Percentiles rank a stretch among this genome's conserved stretches.
These are phyloP conservation scores for Teratosphaeria viscida DNA, from an alignment of 2,329 filamentous ascomycete species.

Conservation along the genomic window DNA sequence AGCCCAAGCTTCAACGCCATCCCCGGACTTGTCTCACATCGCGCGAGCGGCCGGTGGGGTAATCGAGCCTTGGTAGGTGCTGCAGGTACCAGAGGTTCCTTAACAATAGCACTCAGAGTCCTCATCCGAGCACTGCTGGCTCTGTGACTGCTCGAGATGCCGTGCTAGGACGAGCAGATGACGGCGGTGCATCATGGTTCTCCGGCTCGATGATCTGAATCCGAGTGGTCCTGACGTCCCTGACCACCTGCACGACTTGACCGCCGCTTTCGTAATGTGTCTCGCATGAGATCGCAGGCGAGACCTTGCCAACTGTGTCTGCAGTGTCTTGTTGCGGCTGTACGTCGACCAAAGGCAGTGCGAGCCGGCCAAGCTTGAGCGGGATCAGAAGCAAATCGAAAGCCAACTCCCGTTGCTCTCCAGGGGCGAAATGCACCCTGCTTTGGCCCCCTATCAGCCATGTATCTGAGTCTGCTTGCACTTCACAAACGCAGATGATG, in stretches of 20 bases:
- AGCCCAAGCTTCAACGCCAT: not conserved
- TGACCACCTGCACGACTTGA: constrained; percentile 58
- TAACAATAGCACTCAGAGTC: not conserved
- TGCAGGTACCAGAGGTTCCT: too few relatives aligned
- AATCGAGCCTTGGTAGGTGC: not conserved
- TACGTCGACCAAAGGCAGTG: constrained; percentile 71
- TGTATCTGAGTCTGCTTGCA: constrained; percentile 59
- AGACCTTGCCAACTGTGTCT: constrained; percentile 5
- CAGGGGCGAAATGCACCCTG: constrained; percentile 61
- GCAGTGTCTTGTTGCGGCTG: constrained; percentile 39
- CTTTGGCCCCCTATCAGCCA: constrained; percentile 81
- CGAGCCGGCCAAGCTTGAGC: constrained; percentile 64
- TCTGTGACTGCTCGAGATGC: not conserved
- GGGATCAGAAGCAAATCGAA: constrained; percentile 72
- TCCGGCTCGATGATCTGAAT: constrained; percentile 1
- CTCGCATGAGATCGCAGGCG: constrained; percentile 49
- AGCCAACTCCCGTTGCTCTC: constrained; percentile 17
- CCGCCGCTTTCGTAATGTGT: constrained; percentile 70
- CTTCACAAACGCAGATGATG: constrained; percentile 56
- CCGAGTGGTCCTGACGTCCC: constrained; percentile 6
- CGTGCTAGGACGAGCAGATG: not conserved
- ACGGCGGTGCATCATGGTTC: not conserved
- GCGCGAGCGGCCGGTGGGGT: not conserved
- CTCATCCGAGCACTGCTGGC: not conserved
- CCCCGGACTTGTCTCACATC: not conserved